phyloP scores from a whole-genome alignment of 805 yeast genomes.

The Hanseniaspora nectarophila region DNA sequence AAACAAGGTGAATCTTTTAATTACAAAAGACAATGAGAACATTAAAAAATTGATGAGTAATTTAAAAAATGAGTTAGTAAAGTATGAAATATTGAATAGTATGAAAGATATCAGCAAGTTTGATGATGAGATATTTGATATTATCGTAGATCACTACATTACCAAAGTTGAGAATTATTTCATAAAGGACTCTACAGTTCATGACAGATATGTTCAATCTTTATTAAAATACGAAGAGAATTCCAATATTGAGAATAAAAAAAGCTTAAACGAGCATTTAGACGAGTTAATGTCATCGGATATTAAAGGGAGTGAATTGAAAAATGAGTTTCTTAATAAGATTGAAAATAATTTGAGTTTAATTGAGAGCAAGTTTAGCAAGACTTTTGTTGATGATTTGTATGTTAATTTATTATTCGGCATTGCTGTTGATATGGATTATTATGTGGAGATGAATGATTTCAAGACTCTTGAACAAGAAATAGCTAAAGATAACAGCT shows the following conservation, averaged over 20 bases:
- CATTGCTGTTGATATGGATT: background rate
- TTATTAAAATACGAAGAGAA: background rate
- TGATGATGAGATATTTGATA: background rate
- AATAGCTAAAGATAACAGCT: background rate
- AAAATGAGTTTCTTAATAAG: background rate
- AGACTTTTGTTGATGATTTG: background rate
- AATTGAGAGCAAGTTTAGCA: background rate
- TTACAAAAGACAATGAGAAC: background rate
- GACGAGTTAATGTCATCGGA: background rate
- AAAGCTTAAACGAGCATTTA: background rate
- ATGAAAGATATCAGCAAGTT: background rate
- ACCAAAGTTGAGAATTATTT: background rate
- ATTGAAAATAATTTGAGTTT: background rate
- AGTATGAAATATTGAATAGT: background rate
- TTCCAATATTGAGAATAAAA: background rate
- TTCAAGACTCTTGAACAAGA: background rate
- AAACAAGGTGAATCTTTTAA: background rate
- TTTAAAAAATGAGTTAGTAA: background rate
- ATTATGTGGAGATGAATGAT: constrained; percentile 5
- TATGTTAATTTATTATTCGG: background rate
- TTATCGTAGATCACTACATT: background rate
- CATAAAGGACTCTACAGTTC: background rate
- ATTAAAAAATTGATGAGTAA: background rate
- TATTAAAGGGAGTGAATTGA: background rate
- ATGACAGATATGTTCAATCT: background rate